A percentile compares a stretch with the other conserved stretches of the same genome.
Evolutionary conservation across 139 green algal species (phyloP).

Genomic region (Haematococcus sp.): DNA sequence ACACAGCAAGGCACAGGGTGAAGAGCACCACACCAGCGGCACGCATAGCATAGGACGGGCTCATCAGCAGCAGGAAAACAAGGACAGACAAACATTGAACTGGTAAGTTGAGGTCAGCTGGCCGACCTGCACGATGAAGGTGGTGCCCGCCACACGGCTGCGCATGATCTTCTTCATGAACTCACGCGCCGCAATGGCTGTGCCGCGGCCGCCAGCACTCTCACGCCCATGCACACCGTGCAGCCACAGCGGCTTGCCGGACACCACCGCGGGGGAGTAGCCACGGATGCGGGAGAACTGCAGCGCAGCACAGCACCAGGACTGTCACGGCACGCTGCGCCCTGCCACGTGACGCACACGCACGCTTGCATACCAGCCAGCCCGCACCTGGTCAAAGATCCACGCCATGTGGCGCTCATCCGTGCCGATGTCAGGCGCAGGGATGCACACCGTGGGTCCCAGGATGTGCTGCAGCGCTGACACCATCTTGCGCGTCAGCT

Average conservation of each 20-base stretch:
- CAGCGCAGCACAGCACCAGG: background rate
- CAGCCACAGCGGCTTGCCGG: constrained; percentile 76
- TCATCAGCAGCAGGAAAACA: too few relatives aligned
- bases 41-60: too few relatives aligned
- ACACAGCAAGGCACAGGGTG: too few relatives aligned
- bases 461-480: constrained; percentile 67
- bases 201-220: constrained; percentile 68
- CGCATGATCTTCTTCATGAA: constrained; percentile 44
- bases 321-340: too few relatives aligned
- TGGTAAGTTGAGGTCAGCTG: too few relatives aligned
- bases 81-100: too few relatives aligned
- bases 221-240: constrained; percentile 73
- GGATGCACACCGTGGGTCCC: constrained; percentile 77
- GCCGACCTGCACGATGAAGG: constrained; percentile 73
- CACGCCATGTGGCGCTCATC: constrained; percentile 49
- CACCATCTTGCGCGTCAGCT: constrained; percentile 77
- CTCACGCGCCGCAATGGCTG: constrained; percentile 40
- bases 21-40: too few relatives aligned
- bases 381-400: constrained; percentile 39
- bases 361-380: background rate
- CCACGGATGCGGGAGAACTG: constrained; percentile 69
- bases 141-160: constrained; percentile 49
- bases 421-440: constrained; percentile 54
- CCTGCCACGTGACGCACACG: too few relatives aligned
- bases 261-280: constrained; percentile 79